Base-by-base conservation (phyloP, 2,329 filamentous ascomycete genomes). In the Amauroascus verrucosus region DNA sequence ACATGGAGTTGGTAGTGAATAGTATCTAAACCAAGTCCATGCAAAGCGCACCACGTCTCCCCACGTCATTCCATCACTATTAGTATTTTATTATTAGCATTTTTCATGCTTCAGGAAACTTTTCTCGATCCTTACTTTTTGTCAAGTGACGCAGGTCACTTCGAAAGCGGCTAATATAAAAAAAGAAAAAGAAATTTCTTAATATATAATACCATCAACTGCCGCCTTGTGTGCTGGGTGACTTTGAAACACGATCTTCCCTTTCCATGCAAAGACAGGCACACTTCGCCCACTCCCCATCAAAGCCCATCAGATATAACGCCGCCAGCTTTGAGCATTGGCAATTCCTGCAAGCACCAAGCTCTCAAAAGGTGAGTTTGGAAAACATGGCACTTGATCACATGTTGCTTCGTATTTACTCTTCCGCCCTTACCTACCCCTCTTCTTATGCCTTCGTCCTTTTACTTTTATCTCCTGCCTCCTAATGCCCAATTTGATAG, bases 1-100 rank as follows among this genome's bases (percentile, higher is more conserved):
- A n/a, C n/a, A n/a, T n/a, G n/a, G n/a, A n/a, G n/a, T n/a, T n/a
- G n/a, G n/a, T n/a, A n/a, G n/a, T n/a, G n/a, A n/a, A n/a, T n/a
- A 35, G 14, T 13, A 24, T 24, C 18, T 14, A 6, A n/a, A n/a
- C 3, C 41, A 45, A 45, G 22, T 13, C 22, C 41, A n/a, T 8
- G 9, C 13, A 18, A 18, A 20, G 24, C 7, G 11, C 22, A 22
- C 41, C 41, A 45, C 14, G 41, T 45, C 24, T 18, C 5, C 44
- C 32, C 45, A 48, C 45, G 45, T 48, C 45, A 48, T 48, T 48
- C 9, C 9, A n/a, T 43, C 44, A 26, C n/a, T 20, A 33, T 35
- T 33, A 6, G n/a, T 13, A 24, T 14, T 16, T 43, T 43, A 5
- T 24, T 43, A 7, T 43, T n/a, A 16, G 2, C 14, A 28, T 30